Evolutionary conservation across 2,329 filamentous ascomycete species (phyloP).

Genomic region (Didymella pinodella): DNA sequence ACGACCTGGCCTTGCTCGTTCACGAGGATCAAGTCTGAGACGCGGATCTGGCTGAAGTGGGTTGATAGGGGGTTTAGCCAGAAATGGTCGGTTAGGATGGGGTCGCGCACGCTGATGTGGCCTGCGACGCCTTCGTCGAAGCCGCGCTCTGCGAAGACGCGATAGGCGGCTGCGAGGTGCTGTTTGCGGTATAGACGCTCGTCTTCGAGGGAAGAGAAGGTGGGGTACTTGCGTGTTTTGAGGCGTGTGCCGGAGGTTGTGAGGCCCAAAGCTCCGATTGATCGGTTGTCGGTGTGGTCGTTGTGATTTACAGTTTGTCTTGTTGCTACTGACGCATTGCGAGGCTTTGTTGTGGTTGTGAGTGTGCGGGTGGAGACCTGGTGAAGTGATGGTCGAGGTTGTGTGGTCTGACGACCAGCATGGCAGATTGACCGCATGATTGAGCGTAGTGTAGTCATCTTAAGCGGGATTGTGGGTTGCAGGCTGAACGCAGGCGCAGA

Average conservation of each 20-base stretch:
- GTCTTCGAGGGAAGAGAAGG: constrained; percentile 50
- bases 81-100: constrained; percentile 45
- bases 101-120: constrained; percentile 56
- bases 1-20: constrained; percentile 54
- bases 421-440: neutral
- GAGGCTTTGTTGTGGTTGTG: constrained; percentile 23
- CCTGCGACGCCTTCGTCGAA: constrained; percentile 55
- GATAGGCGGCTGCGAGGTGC: constrained; percentile 56
- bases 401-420: neutral
- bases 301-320: constrained; percentile 38
- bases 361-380: constrained; percentile 15
- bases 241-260: constrained; percentile 57
- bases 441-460: constrained; percentile 3
- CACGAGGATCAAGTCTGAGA: constrained; percentile 55
- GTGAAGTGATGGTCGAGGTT: neutral
- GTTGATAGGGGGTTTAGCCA: constrained; percentile 56
- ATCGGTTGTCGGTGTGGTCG: constrained; percentile 53
- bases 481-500: neutral
- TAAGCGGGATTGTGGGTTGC: neutral
- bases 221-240: constrained; percentile 57
- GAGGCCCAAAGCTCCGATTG: constrained; percentile 56
- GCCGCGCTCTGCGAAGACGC: constrained; percentile 50
- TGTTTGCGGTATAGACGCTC: constrained; percentile 56
- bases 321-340: constrained; percentile 29
- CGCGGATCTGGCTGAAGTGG: constrained; percentile 55